Conservation (phyloP, 495 filamentous ascomycete genomes). For the Lasiosphaeria hispida region DNA sequence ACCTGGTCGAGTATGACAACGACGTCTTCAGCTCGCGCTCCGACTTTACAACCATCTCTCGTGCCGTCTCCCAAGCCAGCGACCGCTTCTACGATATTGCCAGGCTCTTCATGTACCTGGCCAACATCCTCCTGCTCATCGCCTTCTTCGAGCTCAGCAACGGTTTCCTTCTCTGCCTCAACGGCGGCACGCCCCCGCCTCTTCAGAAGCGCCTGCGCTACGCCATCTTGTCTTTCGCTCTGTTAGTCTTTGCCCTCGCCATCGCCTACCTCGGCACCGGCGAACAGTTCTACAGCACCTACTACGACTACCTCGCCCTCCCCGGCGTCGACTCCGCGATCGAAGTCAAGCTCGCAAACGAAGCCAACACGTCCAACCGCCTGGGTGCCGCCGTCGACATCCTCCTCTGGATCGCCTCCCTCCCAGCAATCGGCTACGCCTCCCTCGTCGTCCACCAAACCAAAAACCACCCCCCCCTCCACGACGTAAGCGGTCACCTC, state of each 20-base stretch:
- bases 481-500: slow-evolving; percentile 5
- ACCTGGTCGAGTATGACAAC: not conserved
- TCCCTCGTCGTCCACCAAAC: slow-evolving; percentile 13
- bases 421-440: slow-evolving; percentile 6
- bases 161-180: slow-evolving; percentile 17
- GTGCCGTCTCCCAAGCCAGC: not conserved
- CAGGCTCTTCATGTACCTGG: slow-evolving; percentile 11
- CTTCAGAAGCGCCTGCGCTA: slow-evolving; percentile 6
- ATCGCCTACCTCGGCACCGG: slow-evolving; percentile 5
- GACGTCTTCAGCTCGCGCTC: not conserved
- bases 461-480: slow-evolving; percentile 3
- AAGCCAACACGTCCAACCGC: not conserved
- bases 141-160: slow-evolving; percentile 22
- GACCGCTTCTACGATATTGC: not conserved
- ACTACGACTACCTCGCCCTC: not conserved
- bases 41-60: not conserved
- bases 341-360: not conserved
- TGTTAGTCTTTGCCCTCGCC: slow-evolving; percentile 14
- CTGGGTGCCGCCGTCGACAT: slow-evolving; percentile 9
- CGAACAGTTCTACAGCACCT: not conserved
- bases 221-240: not conserved
- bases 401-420: slow-evolving; percentile 20
- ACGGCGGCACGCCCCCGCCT: not conserved
- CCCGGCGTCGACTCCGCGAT: not conserved
- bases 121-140: slow-evolving; percentile 20